A percentile compares a stretch with the other conserved stretches of the same genome.
These are phyloP conservation scores for Helminthosporium solani DNA, from an alignment of 2,329 filamentous ascomycete species.

Conservation along the genomic window DNA sequence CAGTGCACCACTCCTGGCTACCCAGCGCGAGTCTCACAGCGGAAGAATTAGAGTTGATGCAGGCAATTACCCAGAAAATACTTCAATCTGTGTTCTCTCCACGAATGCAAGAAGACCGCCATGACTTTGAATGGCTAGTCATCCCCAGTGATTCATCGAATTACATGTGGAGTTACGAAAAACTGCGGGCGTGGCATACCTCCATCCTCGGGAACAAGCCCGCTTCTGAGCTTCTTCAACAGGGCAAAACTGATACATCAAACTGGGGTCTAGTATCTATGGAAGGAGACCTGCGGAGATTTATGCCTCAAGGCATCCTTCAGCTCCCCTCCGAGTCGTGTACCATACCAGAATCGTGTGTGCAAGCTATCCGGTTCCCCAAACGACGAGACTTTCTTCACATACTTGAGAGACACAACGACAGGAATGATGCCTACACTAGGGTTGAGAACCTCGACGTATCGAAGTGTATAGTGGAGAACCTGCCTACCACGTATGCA, in stretches of 20 bases:
- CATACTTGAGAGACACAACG: constrained; percentile 13
- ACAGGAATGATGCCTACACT: constrained; percentile 30
- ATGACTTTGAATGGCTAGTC: constrained; percentile 36
- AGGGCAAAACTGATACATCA: constrained; percentile 3
- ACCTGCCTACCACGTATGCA: constrained; percentile 49
- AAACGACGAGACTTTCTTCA: constrained; percentile 63
- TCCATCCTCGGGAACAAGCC: constrained; percentile 11
- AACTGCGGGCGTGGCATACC: constrained; percentile 20
- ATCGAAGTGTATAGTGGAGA: constrained; percentile 50
- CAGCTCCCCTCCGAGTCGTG: neutral
- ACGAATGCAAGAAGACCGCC: constrained; percentile 21
- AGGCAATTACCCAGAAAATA: constrained; percentile 27
- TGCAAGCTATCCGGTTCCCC: constrained; percentile 46
- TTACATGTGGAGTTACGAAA: constrained; percentile 2
- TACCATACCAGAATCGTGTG: neutral
- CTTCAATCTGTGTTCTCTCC: constrained; percentile 22
- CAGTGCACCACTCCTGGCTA: constrained; percentile 17
- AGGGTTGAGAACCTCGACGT: constrained; percentile 54
- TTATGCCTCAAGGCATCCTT: constrained; percentile 14
- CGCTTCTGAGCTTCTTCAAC: constrained; percentile 17
- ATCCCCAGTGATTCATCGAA: constrained; percentile 21
- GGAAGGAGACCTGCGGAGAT: constrained; percentile 24
- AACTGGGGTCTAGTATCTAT: constrained; percentile 28
- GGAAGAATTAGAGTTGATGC: constrained; percentile 21
- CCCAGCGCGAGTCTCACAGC: constrained; percentile 9